phyloP scores from a whole-genome alignment of 2,329 filamentous ascomycete genomes.

The Nemania abortiva region DNA sequence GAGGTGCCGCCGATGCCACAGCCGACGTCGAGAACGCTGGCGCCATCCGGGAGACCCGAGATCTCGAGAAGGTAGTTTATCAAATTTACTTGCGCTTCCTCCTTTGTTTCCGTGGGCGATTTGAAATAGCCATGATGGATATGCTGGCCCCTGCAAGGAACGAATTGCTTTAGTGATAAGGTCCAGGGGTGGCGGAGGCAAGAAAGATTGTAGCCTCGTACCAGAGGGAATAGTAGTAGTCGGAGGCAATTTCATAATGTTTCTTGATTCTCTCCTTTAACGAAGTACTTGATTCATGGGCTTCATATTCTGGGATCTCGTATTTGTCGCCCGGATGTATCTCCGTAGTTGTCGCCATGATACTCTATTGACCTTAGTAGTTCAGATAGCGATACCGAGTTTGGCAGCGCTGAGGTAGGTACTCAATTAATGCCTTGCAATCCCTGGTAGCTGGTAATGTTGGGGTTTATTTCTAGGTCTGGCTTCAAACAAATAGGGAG shows the following conservation, averaged over 20 bases:
- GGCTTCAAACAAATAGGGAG: not conserved
- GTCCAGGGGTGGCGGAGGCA: not conserved
- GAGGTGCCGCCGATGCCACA: slow-evolving; percentile 72
- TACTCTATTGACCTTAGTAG: not conserved
- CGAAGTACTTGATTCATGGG: slow-evolving; percentile 48
- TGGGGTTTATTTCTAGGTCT: not conserved
- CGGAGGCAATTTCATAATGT: slow-evolving; percentile 71
- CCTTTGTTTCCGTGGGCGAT: slow-evolving; percentile 64
- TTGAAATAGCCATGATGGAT: slow-evolving; percentile 73
- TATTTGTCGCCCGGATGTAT: slow-evolving; percentile 49
- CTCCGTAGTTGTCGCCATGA: slow-evolving; percentile 24
- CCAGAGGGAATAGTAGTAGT: slow-evolving; percentile 73
- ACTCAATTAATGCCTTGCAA: not conserved
- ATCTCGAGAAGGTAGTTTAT: slow-evolving; percentile 66
- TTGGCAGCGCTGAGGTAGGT: not conserved
- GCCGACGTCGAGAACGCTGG: slow-evolving; percentile 68
- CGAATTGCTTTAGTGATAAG: slow-evolving; percentile 19
- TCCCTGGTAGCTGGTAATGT: not conserved
- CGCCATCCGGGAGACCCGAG: slow-evolving; percentile 54
- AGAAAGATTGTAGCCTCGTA: slow-evolving; percentile 48
- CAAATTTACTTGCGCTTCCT: slow-evolving; percentile 68
- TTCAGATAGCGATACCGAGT: no score
- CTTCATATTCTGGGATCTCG: slow-evolving; percentile 47
- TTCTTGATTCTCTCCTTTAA: slow-evolving; percentile 70
- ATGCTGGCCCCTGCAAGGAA: slow-evolving; percentile 66